phyloP scores from a whole-genome alignment of 768 basidiomycete species.

The Suillus plorans region DNA sequence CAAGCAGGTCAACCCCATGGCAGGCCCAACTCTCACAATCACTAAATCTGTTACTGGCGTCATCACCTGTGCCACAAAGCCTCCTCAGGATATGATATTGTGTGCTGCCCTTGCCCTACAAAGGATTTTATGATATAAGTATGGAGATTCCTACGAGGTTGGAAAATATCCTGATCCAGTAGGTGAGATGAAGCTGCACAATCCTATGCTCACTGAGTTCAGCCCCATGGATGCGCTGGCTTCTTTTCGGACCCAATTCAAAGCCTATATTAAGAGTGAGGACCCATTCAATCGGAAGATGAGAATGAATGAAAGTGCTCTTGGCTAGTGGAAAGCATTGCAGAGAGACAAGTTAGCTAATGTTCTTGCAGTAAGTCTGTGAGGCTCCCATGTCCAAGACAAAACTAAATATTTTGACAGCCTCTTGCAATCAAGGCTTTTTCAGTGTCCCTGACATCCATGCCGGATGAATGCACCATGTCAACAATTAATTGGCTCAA shows the following conservation, averaged over 20 bases:
- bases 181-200: not conserved
- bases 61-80: not conserved
- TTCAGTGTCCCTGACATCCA: too few species aligned
- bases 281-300: constrained; percentile 9
- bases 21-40: not conserved
- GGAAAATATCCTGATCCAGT: not conserved
- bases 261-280: not conserved
- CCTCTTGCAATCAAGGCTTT: too few species aligned
- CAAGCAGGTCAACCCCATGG: not conserved
- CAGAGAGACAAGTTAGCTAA: constrained; percentile 4
- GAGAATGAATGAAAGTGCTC: not conserved
- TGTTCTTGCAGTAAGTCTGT: too few species aligned
- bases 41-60: not conserved
- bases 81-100: not conserved
- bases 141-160: constrained; percentile 5
- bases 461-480: too few species aligned
- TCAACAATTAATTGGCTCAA: too few species aligned
- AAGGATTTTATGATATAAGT: not conserved
- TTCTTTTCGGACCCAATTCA: constrained; percentile 3
- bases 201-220: constrained; percentile 1
- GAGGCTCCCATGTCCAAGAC: too few species aligned
- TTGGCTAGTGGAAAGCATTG: constrained; percentile 8
- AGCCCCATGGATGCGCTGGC: not conserved
- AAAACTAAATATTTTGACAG: too few species aligned
- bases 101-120: constrained; percentile 6